Evolutionary conservation across 2,329 filamentous ascomycete species (phyloP).

Genomic region (Colletotrichum sp.): DNA sequence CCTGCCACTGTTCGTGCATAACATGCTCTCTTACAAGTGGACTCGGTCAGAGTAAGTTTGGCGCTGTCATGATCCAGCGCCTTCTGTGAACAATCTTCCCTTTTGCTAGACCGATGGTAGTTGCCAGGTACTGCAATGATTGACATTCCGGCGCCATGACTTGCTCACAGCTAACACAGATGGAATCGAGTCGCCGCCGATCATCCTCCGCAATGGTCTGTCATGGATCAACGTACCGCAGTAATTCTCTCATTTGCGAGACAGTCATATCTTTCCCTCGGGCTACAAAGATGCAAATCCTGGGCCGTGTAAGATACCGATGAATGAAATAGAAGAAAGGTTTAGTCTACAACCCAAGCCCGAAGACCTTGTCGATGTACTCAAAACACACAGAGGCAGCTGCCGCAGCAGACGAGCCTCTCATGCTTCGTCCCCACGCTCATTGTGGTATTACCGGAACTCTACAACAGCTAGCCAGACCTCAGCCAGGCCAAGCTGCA

Average conservation of each 20-base stretch:
- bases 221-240: not conserved
- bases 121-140: not conserved
- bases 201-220: not conserved
- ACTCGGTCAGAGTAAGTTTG: not conserved
- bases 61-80: not conserved
- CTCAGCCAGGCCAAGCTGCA: not conserved
- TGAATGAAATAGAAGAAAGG: not conserved
- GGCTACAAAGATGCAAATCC: not conserved
- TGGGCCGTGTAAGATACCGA: not conserved
- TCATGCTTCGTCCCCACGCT: not conserved
- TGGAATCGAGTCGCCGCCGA: fast-evolving
- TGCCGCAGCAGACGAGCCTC: not conserved
- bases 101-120: not conserved
- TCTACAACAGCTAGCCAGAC: not conserved
- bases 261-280: not conserved
- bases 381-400: not conserved
- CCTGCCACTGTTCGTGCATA: fast-evolving
- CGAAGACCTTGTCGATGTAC: not conserved
- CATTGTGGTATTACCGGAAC: not conserved
- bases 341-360: not conserved
- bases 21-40: not conserved
- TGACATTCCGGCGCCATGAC: not conserved
- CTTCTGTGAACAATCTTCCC: not conserved
- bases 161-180: not conserved
- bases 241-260: not conserved